phyloP scores from a whole-genome alignment of 768 basidiomycete genomes.

The Leccinum boreale region DNA sequence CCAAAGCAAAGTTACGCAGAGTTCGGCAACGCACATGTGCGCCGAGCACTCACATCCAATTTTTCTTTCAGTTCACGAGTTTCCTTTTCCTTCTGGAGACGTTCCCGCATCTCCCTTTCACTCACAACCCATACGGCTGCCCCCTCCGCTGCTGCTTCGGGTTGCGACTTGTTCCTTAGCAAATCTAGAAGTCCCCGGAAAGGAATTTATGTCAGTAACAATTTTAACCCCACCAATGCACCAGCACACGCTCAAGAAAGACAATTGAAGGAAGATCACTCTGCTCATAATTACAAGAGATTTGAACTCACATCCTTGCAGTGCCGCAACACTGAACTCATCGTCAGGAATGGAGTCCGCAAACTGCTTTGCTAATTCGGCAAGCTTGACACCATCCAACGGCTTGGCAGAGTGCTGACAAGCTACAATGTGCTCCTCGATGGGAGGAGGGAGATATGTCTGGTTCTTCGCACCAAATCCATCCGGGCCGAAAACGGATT shows the following conservation, averaged over 20 bases:
- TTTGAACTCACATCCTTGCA: conserved; percentile 79
- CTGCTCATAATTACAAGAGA: conserved; percentile 10
- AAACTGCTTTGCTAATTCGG: conserved; percentile 70
- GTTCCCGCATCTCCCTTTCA: conserved; percentile 74
- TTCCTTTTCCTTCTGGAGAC: conserved; percentile 71
- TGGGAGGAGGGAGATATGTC: conserved; percentile 62
- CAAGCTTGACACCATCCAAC: conserved; percentile 61
- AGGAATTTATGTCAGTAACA: conserved; percentile 23
- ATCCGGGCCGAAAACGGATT: conserved; percentile 14
- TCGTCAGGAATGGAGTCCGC: conserved; percentile 81
- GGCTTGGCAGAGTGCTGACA: conserved; percentile 64
- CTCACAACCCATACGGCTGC: conserved; percentile 69
- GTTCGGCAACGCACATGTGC: conserved; percentile 14
- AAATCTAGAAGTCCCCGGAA: conserved; percentile 46
- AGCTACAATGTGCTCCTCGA: conserved; percentile 55
- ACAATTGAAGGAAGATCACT: background rate
- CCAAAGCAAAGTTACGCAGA: conserved; percentile 11
- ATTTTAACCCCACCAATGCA: conserved; percentile 20
- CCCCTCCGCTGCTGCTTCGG: conserved; percentile 67
- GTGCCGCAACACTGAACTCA: conserved; percentile 84
- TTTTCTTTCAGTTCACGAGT: conserved; percentile 66
- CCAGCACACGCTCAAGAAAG: conserved; percentile 20
- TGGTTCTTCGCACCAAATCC: conserved; percentile 54
- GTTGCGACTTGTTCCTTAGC: conserved; percentile 80
- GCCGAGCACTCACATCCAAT: conserved; percentile 50